phyloP scores from a whole-genome alignment of 148 eudicot species.

The Cornus florida region DNA sequence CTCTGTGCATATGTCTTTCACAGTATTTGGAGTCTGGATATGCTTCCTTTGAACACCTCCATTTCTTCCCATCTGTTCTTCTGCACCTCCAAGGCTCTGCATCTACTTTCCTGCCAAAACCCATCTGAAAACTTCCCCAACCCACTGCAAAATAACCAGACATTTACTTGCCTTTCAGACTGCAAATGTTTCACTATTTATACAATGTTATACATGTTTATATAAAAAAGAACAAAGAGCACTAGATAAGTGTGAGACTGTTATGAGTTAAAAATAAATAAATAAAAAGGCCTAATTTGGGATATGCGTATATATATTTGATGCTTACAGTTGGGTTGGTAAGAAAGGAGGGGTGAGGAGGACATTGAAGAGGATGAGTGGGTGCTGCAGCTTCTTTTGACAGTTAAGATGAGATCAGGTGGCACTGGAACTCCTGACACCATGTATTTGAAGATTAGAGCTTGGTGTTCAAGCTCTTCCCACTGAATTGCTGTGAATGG shows the following conservation, averaged over 20 bases:
- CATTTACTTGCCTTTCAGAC: no score
- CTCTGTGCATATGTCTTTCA: constrained; percentile 46
- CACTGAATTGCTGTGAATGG: constrained; percentile 41
- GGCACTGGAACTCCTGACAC: constrained; percentile 44
- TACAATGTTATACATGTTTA: background rate
- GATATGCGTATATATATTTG: no score
- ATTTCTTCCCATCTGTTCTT: constrained; percentile 32
- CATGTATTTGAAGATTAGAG: constrained; percentile 32
- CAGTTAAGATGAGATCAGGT: constrained; percentile 33
- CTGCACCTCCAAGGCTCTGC: constrained; percentile 45
- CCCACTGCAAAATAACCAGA: constrained; percentile 8
- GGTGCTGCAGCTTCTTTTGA: constrained; percentile 18
- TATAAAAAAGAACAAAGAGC: background rate
- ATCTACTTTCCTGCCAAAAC: constrained; percentile 23
- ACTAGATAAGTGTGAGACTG: no score
- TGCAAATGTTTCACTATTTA: no score
- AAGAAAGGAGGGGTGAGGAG: constrained; percentile 12
- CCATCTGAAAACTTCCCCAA: constrained; percentile 8
- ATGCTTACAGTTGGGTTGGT: constrained; percentile 10
- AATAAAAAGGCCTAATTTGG: no score
- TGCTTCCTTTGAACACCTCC: constrained; percentile 52
- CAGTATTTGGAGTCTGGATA: constrained; percentile 37
- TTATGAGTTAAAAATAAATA: no score
- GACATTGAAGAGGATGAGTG: constrained; percentile 2
- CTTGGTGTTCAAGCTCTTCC: constrained; percentile 45